Conservation (phyloP, 495 filamentous ascomycete species). For the Penicillium odoratum region DNA sequence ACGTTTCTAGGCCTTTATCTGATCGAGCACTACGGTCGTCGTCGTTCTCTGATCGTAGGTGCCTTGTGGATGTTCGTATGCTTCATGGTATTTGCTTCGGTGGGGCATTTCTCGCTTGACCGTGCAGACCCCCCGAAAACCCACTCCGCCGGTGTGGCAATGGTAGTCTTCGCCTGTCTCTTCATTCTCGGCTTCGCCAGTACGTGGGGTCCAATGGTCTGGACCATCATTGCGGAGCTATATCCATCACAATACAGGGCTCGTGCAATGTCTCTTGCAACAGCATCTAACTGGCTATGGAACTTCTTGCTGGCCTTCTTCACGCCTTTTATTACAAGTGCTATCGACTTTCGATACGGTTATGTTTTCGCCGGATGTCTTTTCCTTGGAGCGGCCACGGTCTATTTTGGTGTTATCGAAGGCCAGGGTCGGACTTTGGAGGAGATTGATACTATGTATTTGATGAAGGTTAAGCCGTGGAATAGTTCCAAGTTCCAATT, state of each 20-base stretch:
- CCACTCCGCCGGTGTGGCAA: constrained; percentile 61
- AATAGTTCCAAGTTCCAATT: constrained; percentile 53
- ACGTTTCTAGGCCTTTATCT: constrained; percentile 71
- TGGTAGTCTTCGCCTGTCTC: constrained; percentile 72
- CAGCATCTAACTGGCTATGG: constrained; percentile 83
- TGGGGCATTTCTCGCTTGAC: constrained; percentile 61
- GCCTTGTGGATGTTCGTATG: constrained; percentile 69
- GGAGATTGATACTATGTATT: constrained; percentile 83
- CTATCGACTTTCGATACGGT: constrained; percentile 71
- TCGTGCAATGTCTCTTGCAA: constrained; percentile 71
- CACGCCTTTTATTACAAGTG: constrained; percentile 69
- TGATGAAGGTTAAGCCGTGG: constrained; percentile 63
- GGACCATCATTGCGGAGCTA: constrained; percentile 76
- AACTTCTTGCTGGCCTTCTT: constrained; percentile 84
- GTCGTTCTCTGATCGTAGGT: constrained; percentile 64
- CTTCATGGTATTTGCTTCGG: constrained; percentile 70
- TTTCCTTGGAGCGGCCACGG: constrained; percentile 57
- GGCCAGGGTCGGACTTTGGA: constrained; percentile 65
- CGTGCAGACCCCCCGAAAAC: constrained; percentile 47
- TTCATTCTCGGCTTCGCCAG: constrained; percentile 58
- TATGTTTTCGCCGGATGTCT: constrained; percentile 77
- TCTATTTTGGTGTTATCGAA: constrained; percentile 75
- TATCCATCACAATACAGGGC: constrained; percentile 76
- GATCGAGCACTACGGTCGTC: constrained; percentile 68
- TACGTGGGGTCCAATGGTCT: constrained; percentile 84